These are phyloP conservation scores for Leucocoprinus sp. DNA, from an alignment of 768 basidiomycete genomes.

Conservation along the genomic window DNA sequence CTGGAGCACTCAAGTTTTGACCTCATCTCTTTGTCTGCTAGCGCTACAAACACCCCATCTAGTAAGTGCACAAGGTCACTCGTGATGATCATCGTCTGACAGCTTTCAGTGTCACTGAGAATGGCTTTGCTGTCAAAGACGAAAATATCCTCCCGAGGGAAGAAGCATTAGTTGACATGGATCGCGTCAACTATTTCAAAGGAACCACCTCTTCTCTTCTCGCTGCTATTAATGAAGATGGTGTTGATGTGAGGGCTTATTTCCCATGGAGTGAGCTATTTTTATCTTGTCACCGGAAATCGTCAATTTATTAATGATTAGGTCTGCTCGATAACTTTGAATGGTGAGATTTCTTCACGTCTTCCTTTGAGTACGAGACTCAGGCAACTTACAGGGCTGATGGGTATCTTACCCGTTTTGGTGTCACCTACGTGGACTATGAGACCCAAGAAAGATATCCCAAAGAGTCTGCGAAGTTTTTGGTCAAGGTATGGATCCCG, in stretches of 20 bases:
- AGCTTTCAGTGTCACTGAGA: constrained; percentile 54
- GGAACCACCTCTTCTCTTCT: constrained; percentile 49
- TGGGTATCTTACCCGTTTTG: constrained; percentile 60
- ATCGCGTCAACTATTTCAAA: constrained; percentile 60
- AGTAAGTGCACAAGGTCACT: constrained; percentile 18
- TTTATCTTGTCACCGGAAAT: not conserved
- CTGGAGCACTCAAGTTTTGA: constrained; percentile 21
- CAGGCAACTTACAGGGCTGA: constrained; percentile 37
- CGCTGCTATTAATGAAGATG: constrained; percentile 52
- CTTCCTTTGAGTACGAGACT: constrained; percentile 5
- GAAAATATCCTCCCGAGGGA: constrained; percentile 47
- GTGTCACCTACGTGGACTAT: constrained; percentile 66
- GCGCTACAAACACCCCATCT: constrained; percentile 34
- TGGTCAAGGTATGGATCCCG: constrained; percentile 36
- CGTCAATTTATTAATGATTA: constrained; percentile 15
- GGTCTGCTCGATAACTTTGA: constrained; percentile 68
- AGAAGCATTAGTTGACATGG: constrained; percentile 47
- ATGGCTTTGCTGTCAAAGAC: constrained; percentile 62
- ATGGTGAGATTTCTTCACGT: constrained; percentile 30
- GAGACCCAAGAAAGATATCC: constrained; percentile 58
- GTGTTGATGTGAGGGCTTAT: constrained; percentile 53
- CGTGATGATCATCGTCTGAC: constrained; percentile 5
- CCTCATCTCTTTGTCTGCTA: constrained; percentile 24
- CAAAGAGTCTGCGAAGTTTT: constrained; percentile 52
- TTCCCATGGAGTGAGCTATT: constrained; percentile 56